Percentiles rank a stretch among this genome's conserved stretches.
Conservation (phyloP, 2,329 filamentous ascomycete species). For the Penicillium sp. region DNA sequence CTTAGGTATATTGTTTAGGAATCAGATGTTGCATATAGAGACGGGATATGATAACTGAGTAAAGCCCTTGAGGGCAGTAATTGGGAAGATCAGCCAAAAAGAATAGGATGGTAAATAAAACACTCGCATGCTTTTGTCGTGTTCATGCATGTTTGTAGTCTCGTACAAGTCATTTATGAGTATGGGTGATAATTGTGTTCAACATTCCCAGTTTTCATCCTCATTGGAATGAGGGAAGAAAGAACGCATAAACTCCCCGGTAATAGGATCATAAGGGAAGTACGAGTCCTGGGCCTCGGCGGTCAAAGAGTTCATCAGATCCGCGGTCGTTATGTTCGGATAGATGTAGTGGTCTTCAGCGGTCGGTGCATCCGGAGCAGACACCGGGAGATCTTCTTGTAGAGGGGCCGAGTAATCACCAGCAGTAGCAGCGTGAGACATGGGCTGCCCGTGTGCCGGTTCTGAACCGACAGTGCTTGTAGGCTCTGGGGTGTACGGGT, state of each 20-base stretch:
- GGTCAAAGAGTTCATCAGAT: constrained; percentile 9
- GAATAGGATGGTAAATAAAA: not conserved
- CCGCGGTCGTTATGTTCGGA: constrained; percentile 7
- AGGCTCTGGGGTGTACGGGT: constrained; percentile 17
- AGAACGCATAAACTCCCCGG: constrained; percentile 39
- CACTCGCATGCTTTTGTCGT: not conserved
- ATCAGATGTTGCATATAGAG: too few relatives aligned
- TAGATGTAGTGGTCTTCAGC: constrained; percentile 8
- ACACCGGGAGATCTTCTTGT: constrained; percentile 5
- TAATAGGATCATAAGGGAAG: constrained; percentile 41
- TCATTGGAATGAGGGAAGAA: constrained; percentile 34
- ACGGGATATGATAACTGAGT: not conserved
- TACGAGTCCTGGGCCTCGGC: constrained; percentile 25
- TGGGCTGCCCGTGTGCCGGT: not conserved
- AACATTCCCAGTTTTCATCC: constrained; percentile 26
- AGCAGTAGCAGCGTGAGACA: not conserved
- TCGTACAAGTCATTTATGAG: not conserved
- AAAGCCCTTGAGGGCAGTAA: not conserved
- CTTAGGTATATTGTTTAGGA: not conserved
- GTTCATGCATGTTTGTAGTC: not conserved
- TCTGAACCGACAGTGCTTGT: constrained; percentile 8
- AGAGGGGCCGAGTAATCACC: constrained; percentile 13
- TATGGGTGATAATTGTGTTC: not conserved
- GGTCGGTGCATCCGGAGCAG: constrained; percentile 4
- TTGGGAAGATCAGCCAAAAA: not conserved